A percentile compares a stretch with the other conserved stretches of the same genome.
Conservation (phyloP, 805 yeast species). For the Alloascoidea hylecoeti region DNA sequence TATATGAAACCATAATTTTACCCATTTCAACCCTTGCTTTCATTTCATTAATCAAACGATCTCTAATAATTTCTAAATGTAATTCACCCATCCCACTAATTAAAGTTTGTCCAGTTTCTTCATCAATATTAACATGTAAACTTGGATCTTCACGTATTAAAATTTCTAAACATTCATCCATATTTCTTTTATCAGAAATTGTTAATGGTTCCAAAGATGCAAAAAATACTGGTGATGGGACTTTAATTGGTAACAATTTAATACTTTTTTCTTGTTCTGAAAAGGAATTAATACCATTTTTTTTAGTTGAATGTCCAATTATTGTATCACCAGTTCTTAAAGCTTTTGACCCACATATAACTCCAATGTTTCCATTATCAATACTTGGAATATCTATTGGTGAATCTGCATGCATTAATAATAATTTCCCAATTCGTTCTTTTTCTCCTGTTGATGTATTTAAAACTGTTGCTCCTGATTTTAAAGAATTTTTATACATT, state of each 20-base stretch:
- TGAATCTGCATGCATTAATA: slow-evolving; percentile 79
- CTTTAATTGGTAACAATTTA: slow-evolving; percentile 56
- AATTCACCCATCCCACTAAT: slow-evolving; percentile 96
- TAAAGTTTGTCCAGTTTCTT: slow-evolving; percentile 80
- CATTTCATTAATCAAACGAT: slow-evolving; percentile 66
- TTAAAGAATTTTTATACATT: slow-evolving; percentile 72
- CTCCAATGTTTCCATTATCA: slow-evolving; percentile 80
- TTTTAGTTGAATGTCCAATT: slow-evolving; percentile 41
- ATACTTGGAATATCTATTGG: slow-evolving; percentile 59
- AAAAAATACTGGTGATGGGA: slow-evolving; percentile 91
- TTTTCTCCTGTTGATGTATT: slow-evolving; percentile 61
- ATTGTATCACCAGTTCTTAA: slow-evolving; percentile 87
- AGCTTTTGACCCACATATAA: slow-evolving; percentile 57
- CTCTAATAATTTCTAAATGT: slow-evolving; percentile 79
- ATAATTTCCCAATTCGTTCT: slow-evolving; percentile 51
- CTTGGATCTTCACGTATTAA: slow-evolving; percentile 88
- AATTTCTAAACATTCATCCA: slow-evolving; percentile 55
- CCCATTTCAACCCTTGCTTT: slow-evolving; percentile 74
- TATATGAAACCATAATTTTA: slow-evolving; percentile 78
- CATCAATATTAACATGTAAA: slow-evolving; percentile 50
- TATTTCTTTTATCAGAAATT: slow-evolving; percentile 61
- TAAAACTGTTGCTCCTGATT: slow-evolving; percentile 42
- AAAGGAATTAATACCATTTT: slow-evolving; percentile 32
- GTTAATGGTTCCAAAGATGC: slow-evolving; percentile 74
- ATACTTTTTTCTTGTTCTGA: slow-evolving; percentile 27